Evolutionary conservation across 768 basidiomycete species (phyloP), one percentile per base, ranked within the genome.

Genomic region (Leccinellum albellum): DNA sequence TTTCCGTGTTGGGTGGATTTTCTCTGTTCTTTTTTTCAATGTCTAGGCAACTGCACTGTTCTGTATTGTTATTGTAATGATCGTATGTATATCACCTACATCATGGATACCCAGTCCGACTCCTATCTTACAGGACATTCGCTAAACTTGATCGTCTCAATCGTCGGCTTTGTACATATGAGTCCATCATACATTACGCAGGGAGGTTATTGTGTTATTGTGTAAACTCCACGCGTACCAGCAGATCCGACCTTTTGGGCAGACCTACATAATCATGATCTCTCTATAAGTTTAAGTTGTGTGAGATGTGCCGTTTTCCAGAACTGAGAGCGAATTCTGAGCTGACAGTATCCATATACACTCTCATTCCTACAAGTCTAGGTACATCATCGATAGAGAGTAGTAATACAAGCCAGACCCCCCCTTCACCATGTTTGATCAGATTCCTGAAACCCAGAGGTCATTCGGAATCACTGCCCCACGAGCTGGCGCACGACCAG

Each of bases 401-500:
- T n/a, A 15, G n/a, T 61, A 53, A 50, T 58, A 65, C 60, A 62
- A 31, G 31, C 20, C 52, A 51, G 28, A n/a, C n/a, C n/a, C n/a
- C n/a, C n/a, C n/a, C n/a, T n/a, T n/a, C n/a, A n/a, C n/a, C n/a
- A n/a, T n/a, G n/a, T n/a, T n/a, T n/a, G 4, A 10, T 40, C n/a
- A 10, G 37, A n/a, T 40, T 40, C 37, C 37, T n/a, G n/a, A 20
- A n/a, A n/a, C n/a, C 37, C 40, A 42, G 13, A 10, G 17, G 35
- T 37, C 0, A 2, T 20, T 20, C 40, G 46, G 51, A 35, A 32
- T 68, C 53, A 73, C 60, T 64, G 60, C 49, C 61, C 66, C 21
- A 85, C 70, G 47, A 81, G 77, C 51, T 78, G 76, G 35, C 75
- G 82, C 29, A 92, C 71, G n/a, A 91, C 81, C 29, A 85, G 62